Evolutionary conservation across 2,329 filamentous ascomycete species (phyloP).

Genomic region (Xylaria sp.): DNA sequence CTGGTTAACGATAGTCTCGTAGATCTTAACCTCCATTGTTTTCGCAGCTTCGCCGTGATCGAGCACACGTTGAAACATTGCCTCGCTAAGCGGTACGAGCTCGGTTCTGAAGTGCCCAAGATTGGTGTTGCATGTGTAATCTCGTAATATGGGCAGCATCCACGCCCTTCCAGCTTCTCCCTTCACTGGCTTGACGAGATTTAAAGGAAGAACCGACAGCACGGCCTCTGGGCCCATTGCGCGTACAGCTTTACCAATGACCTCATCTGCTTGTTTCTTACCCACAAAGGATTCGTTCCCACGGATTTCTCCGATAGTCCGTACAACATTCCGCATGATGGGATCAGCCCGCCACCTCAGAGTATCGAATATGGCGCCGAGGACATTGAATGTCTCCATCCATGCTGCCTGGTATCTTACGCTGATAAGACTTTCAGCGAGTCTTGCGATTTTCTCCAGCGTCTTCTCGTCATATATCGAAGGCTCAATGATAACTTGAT

Average conservation of each 20-base stretch:
- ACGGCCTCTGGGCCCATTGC: slow-evolving; percentile 92
- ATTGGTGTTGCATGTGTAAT: slow-evolving; percentile 89
- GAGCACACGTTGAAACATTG: slow-evolving; percentile 88
- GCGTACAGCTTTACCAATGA: slow-evolving; percentile 86
- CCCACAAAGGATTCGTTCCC: slow-evolving; percentile 88
- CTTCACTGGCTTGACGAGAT: slow-evolving; percentile 79
- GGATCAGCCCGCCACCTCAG: slow-evolving; percentile 87
- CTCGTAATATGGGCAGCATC: slow-evolving; percentile 91
- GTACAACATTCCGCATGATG: slow-evolving; percentile 79
- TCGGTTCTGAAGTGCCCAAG: slow-evolving; percentile 86
- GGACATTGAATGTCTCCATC: slow-evolving; percentile 92
- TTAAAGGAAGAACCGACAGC: slow-evolving; percentile 84
- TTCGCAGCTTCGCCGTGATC: slow-evolving; percentile 86
- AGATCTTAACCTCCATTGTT: slow-evolving; percentile 97
- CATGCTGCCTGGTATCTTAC: slow-evolving; percentile 95
- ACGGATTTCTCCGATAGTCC: slow-evolving; percentile 85
- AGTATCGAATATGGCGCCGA: slow-evolving; percentile 86
- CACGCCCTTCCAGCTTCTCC: slow-evolving; percentile 89
- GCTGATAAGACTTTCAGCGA: slow-evolving; percentile 78
- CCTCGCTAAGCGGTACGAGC: slow-evolving; percentile 88
- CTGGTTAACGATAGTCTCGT: slow-evolving; percentile 88
- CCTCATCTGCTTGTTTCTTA: slow-evolving; percentile 93
- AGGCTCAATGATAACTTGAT: slow-evolving; percentile 84
- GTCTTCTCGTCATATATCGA: slow-evolving; percentile 93
- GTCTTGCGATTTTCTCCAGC: slow-evolving; percentile 81